A percentile compares a stretch with the other conserved stretches of the same genome.
phyloP scores from a whole-genome alignment of 805 yeast genomes.

The Candida gorgasii region DNA sequence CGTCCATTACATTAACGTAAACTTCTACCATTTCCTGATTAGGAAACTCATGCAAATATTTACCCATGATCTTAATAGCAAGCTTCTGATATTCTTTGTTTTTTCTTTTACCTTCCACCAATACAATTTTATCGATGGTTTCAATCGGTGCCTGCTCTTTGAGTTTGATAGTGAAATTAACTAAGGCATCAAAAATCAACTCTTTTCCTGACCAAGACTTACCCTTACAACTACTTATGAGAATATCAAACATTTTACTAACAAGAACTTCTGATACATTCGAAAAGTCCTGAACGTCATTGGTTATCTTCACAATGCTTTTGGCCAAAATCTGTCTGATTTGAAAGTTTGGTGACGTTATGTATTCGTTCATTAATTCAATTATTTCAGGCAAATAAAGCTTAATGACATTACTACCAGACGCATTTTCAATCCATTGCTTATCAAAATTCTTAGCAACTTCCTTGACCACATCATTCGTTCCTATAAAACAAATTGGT shows the following conservation, averaged over 20 bases:
- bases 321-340: constrained; percentile 71
- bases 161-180: constrained; percentile 53
- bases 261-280: constrained; percentile 23
- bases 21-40: constrained; percentile 36
- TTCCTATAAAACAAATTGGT: constrained; percentile 79
- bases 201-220: constrained; percentile 92
- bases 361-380: constrained; percentile 46
- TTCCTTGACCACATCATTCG: constrained; percentile 56
- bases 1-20: constrained; percentile 37
- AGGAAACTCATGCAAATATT: constrained; percentile 43
- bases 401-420: constrained; percentile 74
- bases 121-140: constrained; percentile 45
- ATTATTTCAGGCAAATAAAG: constrained; percentile 72
- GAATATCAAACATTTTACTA: constrained; percentile 45
- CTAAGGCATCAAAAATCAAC: constrained; percentile 66
- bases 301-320: constrained; percentile 58
- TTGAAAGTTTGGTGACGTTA: constrained; percentile 58
- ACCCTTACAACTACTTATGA: constrained; percentile 67
- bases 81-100: constrained; percentile 64
- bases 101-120: constrained; percentile 63
- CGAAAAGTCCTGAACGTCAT: constrained; percentile 36
- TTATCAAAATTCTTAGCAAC: constrained; percentile 52
- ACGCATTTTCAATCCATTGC: constrained; percentile 77
- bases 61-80: constrained; percentile 55
- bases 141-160: constrained; percentile 36